Evolutionary conservation across 805 yeast species (phyloP), one percentile per base, ranked within the genome.

Genomic region (Isabelozyma heimii): DNA sequence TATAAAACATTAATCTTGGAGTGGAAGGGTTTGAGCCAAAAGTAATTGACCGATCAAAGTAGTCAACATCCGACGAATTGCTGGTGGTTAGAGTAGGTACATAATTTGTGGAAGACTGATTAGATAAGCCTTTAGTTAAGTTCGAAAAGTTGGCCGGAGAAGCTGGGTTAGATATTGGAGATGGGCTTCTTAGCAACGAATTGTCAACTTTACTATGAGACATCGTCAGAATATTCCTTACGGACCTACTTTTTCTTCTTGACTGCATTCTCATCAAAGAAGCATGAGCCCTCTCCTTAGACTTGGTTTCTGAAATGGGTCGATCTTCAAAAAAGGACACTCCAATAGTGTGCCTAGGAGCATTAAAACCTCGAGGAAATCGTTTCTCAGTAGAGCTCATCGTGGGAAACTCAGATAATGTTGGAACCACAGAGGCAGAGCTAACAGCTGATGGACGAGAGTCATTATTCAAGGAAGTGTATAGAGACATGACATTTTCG

Each of bases 401-500:
- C 1, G 67, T 62, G 0, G 78, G 77, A 45, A 73, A 73, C 46
- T 73, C 79, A 5, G 73, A 68, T 16, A 73, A 58, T 0, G 79
- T 73, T 0, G 79, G 79, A 10, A 73, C 76, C 0, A 63, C 60
- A 13, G 37, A 30, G 9, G 44, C 35, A 14, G 37, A n/a, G 26
- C 14, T 14, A 14, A 27, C 13, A 14, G 13, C 35, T 2, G 35
- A 47, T 28, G 42, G 52, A 47, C 50, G 51, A 5, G 47, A 41
- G 15, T 60, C 67, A 41, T 64, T 65, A 15, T 69, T 72, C 58
- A 83, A 61, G 0, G 85, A 79, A 0, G 86, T 78, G 57, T 83
- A 84, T 17, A 83, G 62, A 0, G 88, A 82, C 88, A 84, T 83
- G 0, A 83, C 85, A 10, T 82, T 80, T 55, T 84, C 89, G 61